Conservation (phyloP, 169 alveolate genomes). For the Perkinsus chesapeaki region DNA sequence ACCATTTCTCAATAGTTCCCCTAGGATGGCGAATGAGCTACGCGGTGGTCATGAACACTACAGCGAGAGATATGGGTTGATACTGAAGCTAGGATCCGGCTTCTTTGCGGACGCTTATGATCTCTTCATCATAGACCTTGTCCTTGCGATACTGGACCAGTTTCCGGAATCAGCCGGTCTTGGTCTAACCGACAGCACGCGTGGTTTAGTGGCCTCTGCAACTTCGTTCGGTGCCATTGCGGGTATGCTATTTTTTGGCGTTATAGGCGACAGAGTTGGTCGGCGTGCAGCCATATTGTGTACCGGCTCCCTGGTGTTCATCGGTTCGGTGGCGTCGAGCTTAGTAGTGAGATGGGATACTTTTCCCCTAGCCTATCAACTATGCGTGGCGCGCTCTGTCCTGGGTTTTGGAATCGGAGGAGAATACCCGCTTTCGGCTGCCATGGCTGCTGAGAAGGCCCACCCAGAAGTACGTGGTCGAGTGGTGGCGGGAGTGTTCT, state of each 20-base stretch:
- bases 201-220: conserved; percentile 15
- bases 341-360: neutral
- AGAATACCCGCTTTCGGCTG: conserved; percentile 44
- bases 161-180: neutral
- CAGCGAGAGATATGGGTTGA: neutral
- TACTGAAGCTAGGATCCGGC: conserved; percentile 17
- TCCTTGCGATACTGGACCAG: conserved; percentile 14
- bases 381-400: neutral
- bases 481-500: conserved; percentile 28
- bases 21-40: neutral
- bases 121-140: conserved; percentile 37
- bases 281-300: conserved; percentile 15
- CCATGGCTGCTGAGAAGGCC: conserved; percentile 23
- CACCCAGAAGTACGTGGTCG: neutral
- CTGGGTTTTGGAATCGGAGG: conserved; percentile 45
- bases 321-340: neutral
- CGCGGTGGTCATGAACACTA: neutral
- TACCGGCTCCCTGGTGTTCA: neutral
- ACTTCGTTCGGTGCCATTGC: conserved; percentile 15
- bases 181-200: neutral
- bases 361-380: neutral
- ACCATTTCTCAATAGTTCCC: neutral
- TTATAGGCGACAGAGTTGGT: conserved; percentile 13
- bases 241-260: conserved; percentile 20
- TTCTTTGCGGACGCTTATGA: conserved; percentile 47